Evolutionary conservation across 305 asterid species (phyloP).

Genomic region (Fraxinus floribunda): DNA sequence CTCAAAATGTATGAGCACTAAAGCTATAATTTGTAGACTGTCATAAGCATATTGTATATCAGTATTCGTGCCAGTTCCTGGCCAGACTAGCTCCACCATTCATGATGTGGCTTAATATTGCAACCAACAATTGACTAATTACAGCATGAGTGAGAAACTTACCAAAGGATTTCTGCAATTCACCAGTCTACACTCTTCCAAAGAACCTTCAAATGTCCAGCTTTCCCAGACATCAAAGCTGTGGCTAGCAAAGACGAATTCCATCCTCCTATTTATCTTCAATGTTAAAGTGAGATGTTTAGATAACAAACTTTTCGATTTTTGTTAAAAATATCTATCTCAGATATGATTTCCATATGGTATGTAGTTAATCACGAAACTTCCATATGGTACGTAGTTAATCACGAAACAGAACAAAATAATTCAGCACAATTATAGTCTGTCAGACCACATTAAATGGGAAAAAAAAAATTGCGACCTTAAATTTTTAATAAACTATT

Average conservation of each 20-base stretch:
- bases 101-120: neutral
- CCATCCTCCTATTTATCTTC: slow-evolving; percentile 98
- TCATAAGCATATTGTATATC: neutral
- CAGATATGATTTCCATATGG: neutral
- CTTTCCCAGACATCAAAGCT: slow-evolving; percentile 98
- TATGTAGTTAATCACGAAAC: neutral
- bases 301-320: neutral
- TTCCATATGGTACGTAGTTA: neutral
- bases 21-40: neutral
- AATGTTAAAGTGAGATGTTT: slow-evolving; percentile 6
- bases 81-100: neutral
- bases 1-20: neutral
- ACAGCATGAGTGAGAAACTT: slow-evolving; percentile 29
- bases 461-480: neutral
- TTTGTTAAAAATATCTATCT: neutral
- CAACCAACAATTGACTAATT: neutral
- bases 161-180: slow-evolving; percentile 94
- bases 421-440: neutral
- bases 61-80: neutral
- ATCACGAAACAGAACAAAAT: neutral
- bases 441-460: neutral
- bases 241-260: slow-evolving; percentile 91
- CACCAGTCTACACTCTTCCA: slow-evolving; percentile 87
- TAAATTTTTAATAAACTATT: neutral
- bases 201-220: slow-evolving; percentile 88